Conservation (phyloP, 139 green algal genomes). For the Chlamydomonas sp. region DNA sequence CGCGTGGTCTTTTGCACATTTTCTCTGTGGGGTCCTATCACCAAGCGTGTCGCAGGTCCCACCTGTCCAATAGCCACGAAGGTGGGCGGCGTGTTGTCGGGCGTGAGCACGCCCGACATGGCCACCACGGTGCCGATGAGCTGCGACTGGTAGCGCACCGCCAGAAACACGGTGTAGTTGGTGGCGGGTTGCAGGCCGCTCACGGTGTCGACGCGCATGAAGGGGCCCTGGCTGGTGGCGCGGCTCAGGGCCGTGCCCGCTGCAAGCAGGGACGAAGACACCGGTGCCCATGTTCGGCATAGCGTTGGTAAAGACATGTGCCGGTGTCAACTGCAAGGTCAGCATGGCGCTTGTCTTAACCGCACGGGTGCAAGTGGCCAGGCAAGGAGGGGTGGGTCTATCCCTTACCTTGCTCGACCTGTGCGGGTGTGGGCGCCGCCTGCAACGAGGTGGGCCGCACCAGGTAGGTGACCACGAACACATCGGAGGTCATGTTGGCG, state of each 20-base stretch:
- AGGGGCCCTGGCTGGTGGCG: background rate
- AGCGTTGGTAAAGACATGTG: too few relatives aligned
- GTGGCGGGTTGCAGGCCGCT: conserved; percentile 38
- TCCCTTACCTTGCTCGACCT: conserved; percentile 20
- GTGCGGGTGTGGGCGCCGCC: background rate
- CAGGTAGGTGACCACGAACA: conserved; percentile 36
- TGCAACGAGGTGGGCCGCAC: background rate
- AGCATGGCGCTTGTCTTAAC: too few relatives aligned
- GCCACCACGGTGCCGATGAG: conserved; percentile 42
- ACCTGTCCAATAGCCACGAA: conserved; percentile 38
- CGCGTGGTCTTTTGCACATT: too few relatives aligned
- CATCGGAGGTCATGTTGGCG: conserved; percentile 48
- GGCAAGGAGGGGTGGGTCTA: too few relatives aligned
- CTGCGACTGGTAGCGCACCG: conserved; percentile 32
- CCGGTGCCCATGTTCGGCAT: background rate
- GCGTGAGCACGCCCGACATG: conserved; percentile 49
- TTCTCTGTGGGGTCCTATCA: background rate
- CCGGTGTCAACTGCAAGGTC: too few relatives aligned
- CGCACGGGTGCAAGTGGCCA: too few relatives aligned
- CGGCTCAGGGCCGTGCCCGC: conserved; percentile 27
- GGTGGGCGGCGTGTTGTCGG: conserved; percentile 45
- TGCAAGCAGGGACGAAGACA: background rate
- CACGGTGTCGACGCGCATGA: conserved; percentile 10
- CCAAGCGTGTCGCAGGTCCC: background rate
- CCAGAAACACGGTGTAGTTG: conserved; percentile 53